A percentile compares a stretch with the other conserved stretches of the same genome.
These are phyloP conservation scores for Earliella scabrosa DNA, from an alignment of 1,284 basidiomycete species.

Conservation along the genomic window DNA sequence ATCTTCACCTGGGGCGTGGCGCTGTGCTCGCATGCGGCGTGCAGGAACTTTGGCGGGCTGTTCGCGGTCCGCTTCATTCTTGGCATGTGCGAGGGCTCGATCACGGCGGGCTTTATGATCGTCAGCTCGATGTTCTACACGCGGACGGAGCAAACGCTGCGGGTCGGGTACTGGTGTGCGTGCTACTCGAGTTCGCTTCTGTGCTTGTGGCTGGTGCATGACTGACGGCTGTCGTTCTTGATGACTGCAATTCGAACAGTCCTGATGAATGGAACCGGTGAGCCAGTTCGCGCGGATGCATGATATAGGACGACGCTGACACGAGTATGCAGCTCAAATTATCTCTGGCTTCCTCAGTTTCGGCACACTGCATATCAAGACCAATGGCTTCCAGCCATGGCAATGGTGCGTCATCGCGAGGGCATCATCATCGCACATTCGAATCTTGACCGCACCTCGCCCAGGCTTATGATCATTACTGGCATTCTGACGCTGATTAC, in stretches of 20 bases:
- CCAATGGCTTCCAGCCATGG: slow-evolving; percentile 61
- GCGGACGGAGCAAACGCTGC: slow-evolving; percentile 68
- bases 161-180: slow-evolving; percentile 82
- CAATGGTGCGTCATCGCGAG: slow-evolving; percentile 57
- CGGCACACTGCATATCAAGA: slow-evolving; percentile 65
- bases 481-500: slow-evolving; percentile 62
- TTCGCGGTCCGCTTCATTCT: slow-evolving; percentile 69
- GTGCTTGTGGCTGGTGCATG: no score
- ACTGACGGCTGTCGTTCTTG: no score
- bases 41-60: slow-evolving; percentile 71
- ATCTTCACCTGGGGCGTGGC: slow-evolving; percentile 72
- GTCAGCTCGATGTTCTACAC: slow-evolving; percentile 84
- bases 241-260: no score
- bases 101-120: slow-evolving; percentile 80
- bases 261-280: slow-evolving; percentile 35
- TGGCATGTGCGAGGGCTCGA: slow-evolving; percentile 79
- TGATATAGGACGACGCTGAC: background rate
- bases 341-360: slow-evolving; percentile 75
- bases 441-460: no score
- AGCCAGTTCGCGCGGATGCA: no score
- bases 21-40: slow-evolving; percentile 69
- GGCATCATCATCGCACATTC: no score
- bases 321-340: slow-evolving; percentile 43
- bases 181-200: no score
- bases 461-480: slow-evolving; percentile 72